Evolutionary conservation across 179 eudicot genomes (phyloP).

Genomic region (Heliamphora pulchella): DNA sequence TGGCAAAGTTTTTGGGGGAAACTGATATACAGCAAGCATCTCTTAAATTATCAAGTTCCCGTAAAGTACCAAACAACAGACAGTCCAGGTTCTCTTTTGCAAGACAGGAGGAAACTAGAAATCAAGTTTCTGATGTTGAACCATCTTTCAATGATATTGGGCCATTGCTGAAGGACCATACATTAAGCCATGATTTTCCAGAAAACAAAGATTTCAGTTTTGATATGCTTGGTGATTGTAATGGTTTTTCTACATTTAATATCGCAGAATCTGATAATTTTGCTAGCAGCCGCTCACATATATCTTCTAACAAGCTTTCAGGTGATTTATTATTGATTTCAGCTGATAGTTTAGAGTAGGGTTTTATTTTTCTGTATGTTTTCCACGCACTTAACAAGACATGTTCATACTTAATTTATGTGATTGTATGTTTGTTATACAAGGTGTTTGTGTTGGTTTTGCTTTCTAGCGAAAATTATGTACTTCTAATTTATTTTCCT

Average conservation of each 20-base stretch:
- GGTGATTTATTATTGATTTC: conserved; percentile 34
- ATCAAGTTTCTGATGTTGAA: conserved; percentile 30
- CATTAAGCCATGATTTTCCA: conserved; percentile 34
- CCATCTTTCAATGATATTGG: conserved; percentile 36
- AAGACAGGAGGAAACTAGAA: conserved; percentile 58
- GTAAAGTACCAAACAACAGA: conserved; percentile 64
- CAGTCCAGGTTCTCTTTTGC: conserved; percentile 99
- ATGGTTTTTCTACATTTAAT: conserved; percentile 45
- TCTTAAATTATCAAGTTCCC: conserved; percentile 35
- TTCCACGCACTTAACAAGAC: not conserved
- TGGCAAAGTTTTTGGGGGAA: conserved; percentile 59
- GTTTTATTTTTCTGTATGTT: too few relatives aligned
- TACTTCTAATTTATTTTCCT: not conserved
- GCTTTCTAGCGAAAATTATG: not conserved
- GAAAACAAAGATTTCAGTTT: conserved; percentile 34
- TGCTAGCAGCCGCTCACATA: conserved; percentile 31
- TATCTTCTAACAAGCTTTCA: conserved; percentile 46
- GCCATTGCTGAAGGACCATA: conserved; percentile 25
- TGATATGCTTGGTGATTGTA: conserved; percentile 35
- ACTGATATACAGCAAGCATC: conserved; percentile 49
- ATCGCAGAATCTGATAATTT: conserved; percentile 37
- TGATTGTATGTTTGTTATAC: not conserved
- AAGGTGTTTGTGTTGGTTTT: not conserved
- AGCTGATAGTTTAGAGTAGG: not conserved
- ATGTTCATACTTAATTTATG: not conserved